Conservation (phyloP, 441 rosid species). For the Hypseocharis bilobata region DNA sequence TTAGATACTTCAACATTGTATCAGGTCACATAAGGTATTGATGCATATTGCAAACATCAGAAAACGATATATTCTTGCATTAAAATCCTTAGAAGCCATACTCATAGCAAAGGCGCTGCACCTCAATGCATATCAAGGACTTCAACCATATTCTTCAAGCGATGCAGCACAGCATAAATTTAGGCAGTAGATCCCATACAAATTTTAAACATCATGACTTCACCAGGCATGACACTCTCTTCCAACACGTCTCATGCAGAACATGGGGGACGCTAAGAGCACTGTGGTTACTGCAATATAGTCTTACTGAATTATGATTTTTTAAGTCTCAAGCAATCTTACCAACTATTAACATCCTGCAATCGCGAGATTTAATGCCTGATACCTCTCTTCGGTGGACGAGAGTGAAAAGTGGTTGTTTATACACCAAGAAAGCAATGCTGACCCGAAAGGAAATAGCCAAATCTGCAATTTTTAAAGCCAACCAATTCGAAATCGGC, state of each 20-base stretch:
- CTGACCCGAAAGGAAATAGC: constrained; percentile 71
- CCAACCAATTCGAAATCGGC: constrained; percentile 90
- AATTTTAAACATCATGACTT: neutral
- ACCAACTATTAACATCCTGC: constrained; percentile 85
- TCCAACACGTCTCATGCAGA: constrained; percentile 19
- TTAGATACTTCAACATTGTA: neutral
- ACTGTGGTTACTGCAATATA: constrained; percentile 37
- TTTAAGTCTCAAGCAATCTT: constrained; percentile 69
- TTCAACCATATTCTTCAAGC: constrained; percentile 20
- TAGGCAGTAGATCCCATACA: constrained; percentile 14
- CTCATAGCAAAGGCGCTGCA: constrained; percentile 9
- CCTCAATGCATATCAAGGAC: constrained; percentile 15
- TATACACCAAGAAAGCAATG: constrained; percentile 97
- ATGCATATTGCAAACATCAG: constrained; percentile 1
- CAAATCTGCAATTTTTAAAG: constrained; percentile 95
- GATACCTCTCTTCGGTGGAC: constrained; percentile 86
- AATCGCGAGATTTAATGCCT: constrained; percentile 60
- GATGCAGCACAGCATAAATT: constrained; percentile 22
- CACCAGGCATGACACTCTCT: neutral
- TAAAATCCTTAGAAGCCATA: constrained; percentile 7
- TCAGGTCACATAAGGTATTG: constrained; percentile 16
- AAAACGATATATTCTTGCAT: constrained; percentile 12
- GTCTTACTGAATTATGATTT: constrained; percentile 52
- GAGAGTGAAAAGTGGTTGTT: constrained; percentile 61
- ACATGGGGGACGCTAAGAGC: constrained; percentile 29